phyloP scores from a whole-genome alignment of 805 yeast species.

The Spathaspora boniae region DNA sequence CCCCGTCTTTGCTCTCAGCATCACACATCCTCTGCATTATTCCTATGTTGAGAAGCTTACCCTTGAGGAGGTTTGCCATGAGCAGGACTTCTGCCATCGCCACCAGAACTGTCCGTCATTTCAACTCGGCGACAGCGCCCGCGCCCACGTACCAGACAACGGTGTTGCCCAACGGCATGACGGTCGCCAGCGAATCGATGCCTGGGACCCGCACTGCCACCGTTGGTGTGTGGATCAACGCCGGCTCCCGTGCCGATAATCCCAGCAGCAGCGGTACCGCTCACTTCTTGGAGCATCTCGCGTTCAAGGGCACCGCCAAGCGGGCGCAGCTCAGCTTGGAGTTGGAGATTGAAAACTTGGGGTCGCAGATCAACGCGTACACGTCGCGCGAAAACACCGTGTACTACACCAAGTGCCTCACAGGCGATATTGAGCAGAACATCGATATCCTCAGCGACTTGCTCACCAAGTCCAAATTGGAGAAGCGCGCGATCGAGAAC shows the following conservation, averaged over 20 bases:
- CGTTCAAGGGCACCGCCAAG: conserved; percentile 87
- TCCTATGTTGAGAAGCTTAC: no score
- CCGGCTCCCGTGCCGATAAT: conserved; percentile 96
- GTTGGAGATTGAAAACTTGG: conserved; percentile 91
- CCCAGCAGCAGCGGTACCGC: conserved; percentile 90
- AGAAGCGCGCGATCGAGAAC: conserved; percentile 81
- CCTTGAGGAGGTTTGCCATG: no score
- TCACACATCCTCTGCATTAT: no score
- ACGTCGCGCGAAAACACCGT: conserved; percentile 97
- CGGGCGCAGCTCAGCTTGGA: conserved; percentile 83
- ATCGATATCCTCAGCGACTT: conserved; percentile 89
- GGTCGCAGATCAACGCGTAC: conserved; percentile 97
- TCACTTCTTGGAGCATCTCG: conserved; percentile 93
- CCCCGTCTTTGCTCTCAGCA: no score
- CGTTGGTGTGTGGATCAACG: conserved; percentile 97
- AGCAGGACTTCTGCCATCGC: no score
- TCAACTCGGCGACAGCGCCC: conserved; percentile 10
- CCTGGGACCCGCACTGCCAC: conserved; percentile 94
- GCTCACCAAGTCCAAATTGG: conserved; percentile 79
- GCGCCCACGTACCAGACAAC: conserved; percentile 50
- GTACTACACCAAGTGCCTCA: conserved; percentile 86
- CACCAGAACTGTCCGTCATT: no score
- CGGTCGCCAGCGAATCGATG: conserved; percentile 86
- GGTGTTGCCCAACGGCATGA: conserved; percentile 82
- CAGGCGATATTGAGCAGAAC: conserved; percentile 75